Evolutionary conservation across 1,139 yeast species (phyloP).

Genomic region (Kurtzmaniella quercitrusa): DNA sequence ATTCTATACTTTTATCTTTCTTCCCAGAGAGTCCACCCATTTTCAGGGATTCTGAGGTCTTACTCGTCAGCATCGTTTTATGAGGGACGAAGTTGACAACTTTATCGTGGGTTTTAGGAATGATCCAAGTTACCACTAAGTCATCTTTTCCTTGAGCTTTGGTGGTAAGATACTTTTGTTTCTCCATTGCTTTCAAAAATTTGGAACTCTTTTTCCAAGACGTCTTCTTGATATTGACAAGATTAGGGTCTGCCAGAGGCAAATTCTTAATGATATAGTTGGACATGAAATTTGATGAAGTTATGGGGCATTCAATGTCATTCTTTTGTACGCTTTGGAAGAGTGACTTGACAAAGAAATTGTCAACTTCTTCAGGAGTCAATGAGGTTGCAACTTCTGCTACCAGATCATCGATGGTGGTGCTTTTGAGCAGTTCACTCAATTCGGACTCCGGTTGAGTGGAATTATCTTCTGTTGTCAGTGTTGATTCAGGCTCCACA

Average conservation of each 20-base stretch:
- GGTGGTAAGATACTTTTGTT: constrained; percentile 55
- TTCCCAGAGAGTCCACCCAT: constrained; percentile 9
- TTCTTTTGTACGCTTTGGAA: constrained; percentile 65
- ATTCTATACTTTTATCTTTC: constrained; percentile 18
- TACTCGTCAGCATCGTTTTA: constrained; percentile 29
- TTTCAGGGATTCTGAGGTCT: constrained; percentile 8
- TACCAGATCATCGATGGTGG: constrained; percentile 13
- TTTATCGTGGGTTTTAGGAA: constrained; percentile 45
- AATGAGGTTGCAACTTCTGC: constrained; percentile 34
- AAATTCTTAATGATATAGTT: constrained; percentile 64
- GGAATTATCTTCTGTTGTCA: constrained; percentile 4
- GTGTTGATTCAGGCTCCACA: constrained; percentile 9
- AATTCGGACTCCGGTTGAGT: neutral
- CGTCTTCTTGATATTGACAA: constrained; percentile 70
- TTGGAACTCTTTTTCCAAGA: constrained; percentile 89
- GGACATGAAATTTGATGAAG: constrained; percentile 73
- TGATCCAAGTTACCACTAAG: constrained; percentile 48
- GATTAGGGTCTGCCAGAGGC: constrained; percentile 51
- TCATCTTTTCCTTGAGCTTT: constrained; percentile 81
- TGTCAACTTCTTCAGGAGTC: constrained; percentile 71
- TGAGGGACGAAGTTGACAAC: constrained; percentile 65
- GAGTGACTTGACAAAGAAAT: constrained; percentile 64
- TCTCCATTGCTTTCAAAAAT: constrained; percentile 81
- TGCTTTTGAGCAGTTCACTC: constrained; percentile 5
- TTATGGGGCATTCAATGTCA: constrained; percentile 53